Base-by-base conservation (phyloP, 176 grass and related monocot genomes). In the Poa annua region DNA sequence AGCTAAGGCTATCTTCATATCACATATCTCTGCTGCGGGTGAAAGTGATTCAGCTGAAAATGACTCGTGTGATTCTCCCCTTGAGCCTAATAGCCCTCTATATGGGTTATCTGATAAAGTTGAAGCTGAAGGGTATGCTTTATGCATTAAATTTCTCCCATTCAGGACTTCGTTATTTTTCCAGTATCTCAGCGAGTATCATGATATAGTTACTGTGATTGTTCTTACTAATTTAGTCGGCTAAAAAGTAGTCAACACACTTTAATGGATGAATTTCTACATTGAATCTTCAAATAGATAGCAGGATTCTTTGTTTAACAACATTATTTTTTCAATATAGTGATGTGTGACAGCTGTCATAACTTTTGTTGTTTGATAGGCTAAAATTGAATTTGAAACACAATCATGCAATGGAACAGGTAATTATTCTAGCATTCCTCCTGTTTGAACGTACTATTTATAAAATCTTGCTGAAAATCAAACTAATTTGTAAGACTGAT, bases 41-140 rank as follows among this genome's bases (percentile, higher is more conserved):
- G 97, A 99, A 65, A 99, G 91, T 13, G 97, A 99, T 77, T 99
- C 97, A 76, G 97, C 93, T 78, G 97, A 99, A 77, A 96, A 99
- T 69, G 97, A 99, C 75, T 99, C 97, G 1, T 99, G 97, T 70
- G 97, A 99, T 90, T 99, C 97, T 71, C 97, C 97, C 47, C 93
- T 99, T 79, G 97, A 99, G 75, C 97, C 97, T 55, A 99, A 99
- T 83, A 99, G 97, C 61, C 97, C 97, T 62, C 65, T 96, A 6
- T 96, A 88, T 85, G 97, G 87, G 49, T 62, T 96, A 83, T 82
- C 89, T 75, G 97, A 99, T 65, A 99, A 96, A 90, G 76, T 85
- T 83, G 97, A 99, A 87, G 69, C 88, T 94, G 97, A 99, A 85
- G 89, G 89, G 97, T 99, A 96, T 79, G 89, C 47, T 56, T 56